A percentile compares a stretch with the other conserved stretches of the same genome.
Evolutionary conservation across 2,329 filamentous ascomycete species (phyloP).

Genomic region (Erysiphe pulchra): DNA sequence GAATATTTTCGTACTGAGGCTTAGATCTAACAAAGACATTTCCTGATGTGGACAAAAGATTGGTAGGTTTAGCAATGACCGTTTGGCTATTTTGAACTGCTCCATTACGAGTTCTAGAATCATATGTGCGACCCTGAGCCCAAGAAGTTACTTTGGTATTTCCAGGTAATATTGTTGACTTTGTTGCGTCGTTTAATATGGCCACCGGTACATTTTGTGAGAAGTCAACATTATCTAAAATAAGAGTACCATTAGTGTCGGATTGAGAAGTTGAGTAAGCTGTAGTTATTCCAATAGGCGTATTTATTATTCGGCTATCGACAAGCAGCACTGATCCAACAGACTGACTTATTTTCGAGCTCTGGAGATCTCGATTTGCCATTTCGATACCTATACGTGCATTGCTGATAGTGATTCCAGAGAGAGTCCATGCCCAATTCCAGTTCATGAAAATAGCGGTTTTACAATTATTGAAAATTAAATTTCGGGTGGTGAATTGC

Average conservation of each 20-base stretch:
- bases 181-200: conserved; percentile 31
- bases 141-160: conserved; percentile 45
- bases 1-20: conserved; percentile 56
- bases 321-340: conserved; percentile 68
- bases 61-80: conserved; percentile 34
- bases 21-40: conserved; percentile 63
- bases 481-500: conserved; percentile 65
- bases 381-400: conserved; percentile 59
- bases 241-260: conserved; percentile 51
- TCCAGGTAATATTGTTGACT: conserved; percentile 36
- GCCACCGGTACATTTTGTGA: conserved; percentile 35
- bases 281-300: conserved; percentile 50
- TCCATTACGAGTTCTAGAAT: conserved; percentile 17
- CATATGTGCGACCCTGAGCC: conserved; percentile 57
- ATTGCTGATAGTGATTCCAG: conserved; percentile 48
- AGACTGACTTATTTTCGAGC: conserved; percentile 26
- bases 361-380: conserved; percentile 27
- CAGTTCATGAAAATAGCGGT: conserved; percentile 77
- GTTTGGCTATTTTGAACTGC: conserved; percentile 31
- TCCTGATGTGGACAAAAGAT: conserved; percentile 35
- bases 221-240: conserved; percentile 82
- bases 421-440: conserved; percentile 72
- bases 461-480: conserved; percentile 58
- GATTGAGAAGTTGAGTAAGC: conserved; percentile 37
- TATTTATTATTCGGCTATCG: conserved; percentile 58